These are phyloP conservation scores for Paratinospora sagittata DNA, from an alignment of 164 flowering plant genomes.

Conservation along the genomic window DNA sequence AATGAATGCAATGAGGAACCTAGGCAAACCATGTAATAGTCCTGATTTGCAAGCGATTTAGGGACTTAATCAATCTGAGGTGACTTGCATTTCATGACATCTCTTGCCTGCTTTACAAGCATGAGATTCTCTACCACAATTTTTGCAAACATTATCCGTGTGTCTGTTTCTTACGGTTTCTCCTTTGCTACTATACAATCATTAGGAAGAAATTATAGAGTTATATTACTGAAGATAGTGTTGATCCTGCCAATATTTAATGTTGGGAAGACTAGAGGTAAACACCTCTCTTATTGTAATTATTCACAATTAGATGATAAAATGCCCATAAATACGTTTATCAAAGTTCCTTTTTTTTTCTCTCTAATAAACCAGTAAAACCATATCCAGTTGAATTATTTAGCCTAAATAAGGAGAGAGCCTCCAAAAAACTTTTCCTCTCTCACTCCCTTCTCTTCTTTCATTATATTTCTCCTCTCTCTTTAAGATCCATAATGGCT, in stretches of 20 bases:
- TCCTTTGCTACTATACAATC: no score
- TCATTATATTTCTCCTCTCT: background rate
- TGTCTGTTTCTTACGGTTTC: no score
- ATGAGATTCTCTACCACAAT: background rate
- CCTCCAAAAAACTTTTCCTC: background rate
- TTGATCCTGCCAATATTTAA: no score
- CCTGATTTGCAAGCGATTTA: background rate
- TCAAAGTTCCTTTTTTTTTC: background rate
- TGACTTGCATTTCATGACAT: background rate
- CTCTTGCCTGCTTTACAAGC: no score
- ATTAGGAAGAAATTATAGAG: no score
- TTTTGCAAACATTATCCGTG: background rate
- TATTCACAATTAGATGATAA: background rate
- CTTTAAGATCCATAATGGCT: no score
- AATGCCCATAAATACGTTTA: background rate
- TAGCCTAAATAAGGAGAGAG: background rate
- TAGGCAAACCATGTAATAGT: background rate
- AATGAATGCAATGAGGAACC: background rate
- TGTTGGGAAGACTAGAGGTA: background rate
- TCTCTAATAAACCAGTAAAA: no score
- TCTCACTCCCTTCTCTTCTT: background rate
- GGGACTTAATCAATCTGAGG: background rate
- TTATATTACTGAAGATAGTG: no score
- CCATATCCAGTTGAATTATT: no score
- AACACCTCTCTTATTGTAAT: background rate